These are phyloP conservation scores for Aspergillus pseudonomiae DNA, from an alignment of 2,329 filamentous ascomycete genomes.

Conservation along the genomic window DNA sequence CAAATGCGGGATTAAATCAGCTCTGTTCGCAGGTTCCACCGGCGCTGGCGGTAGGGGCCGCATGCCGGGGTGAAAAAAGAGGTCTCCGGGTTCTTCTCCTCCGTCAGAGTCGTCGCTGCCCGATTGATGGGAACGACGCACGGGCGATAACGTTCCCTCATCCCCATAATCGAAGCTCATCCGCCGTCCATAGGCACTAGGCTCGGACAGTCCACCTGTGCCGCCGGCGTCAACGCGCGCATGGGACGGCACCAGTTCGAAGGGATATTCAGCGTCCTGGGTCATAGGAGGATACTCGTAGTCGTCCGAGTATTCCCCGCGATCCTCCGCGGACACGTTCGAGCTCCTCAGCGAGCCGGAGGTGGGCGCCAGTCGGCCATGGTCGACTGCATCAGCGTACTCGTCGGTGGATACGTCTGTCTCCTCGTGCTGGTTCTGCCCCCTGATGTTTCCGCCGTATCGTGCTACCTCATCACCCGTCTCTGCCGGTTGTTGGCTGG, in stretches of 20 bases:
- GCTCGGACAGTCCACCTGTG: slow-evolving; percentile 84
- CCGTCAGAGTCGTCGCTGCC: slow-evolving; percentile 67
- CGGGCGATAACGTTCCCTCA: slow-evolving; percentile 70
- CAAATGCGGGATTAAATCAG: slow-evolving; percentile 48
- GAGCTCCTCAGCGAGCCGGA: slow-evolving; percentile 34
- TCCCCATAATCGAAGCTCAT: slow-evolving; percentile 93
- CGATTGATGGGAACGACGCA: slow-evolving; percentile 49
- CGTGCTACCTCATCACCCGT: slow-evolving; percentile 72
- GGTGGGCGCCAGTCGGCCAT: slow-evolving; percentile 21
- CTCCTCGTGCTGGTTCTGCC: slow-evolving; percentile 63
- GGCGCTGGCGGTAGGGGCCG: slow-evolving; percentile 66
- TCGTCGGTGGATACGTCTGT: slow-evolving; percentile 31
- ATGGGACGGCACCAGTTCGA: slow-evolving; percentile 57
- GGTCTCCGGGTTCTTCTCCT: slow-evolving; percentile 81
- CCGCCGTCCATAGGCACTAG: slow-evolving; percentile 64
- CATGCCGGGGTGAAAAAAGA: slow-evolving; percentile 91
- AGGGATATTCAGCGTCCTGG: slow-evolving; percentile 60
- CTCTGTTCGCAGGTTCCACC: slow-evolving; percentile 56
- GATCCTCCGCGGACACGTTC: slow-evolving; percentile 28
- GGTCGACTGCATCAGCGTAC: slow-evolving; percentile 21
- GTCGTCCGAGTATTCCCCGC: slow-evolving; percentile 33
- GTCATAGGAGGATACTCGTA: slow-evolving; percentile 45
- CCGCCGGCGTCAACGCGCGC: slow-evolving; percentile 84
- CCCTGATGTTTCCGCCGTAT: slow-evolving; percentile 72
- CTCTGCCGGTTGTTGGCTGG: slow-evolving; percentile 43